Base-by-base conservation (phyloP, 495 filamentous ascomycete genomes). In the Penicillium fimorum region DNA sequence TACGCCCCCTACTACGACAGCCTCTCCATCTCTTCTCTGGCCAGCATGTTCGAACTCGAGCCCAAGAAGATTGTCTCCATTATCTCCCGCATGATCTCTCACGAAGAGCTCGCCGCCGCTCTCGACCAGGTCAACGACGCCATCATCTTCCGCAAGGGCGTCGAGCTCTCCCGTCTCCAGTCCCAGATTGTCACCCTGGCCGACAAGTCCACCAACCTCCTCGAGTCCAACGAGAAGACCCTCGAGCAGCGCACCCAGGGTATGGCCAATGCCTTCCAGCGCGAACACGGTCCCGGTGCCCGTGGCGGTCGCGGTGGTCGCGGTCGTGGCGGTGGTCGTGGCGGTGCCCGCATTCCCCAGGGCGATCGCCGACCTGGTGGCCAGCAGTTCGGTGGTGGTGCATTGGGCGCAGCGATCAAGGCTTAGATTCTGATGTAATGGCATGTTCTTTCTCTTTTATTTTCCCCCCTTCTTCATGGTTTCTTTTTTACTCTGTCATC, bases 1-100 rank as follows among this genome's bases (percentile, higher is more conserved):
- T 99, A 99, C 73, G 94, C 94, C 41, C 94, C 94, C 48, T 99
- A 93, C 82, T 99, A 99, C 78, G 94, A 97, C 74, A 99, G 94
- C 33, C 84, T 99, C 49, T 86, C 91, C 57, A 79, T 97, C 67
- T 76, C 78, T 57, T 91, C 91, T 2, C 81, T 99, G 51, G 87
- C 91, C 45, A 82, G 78, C 49, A 97, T 99, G 94, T 99, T 99
- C 75, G 93, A 97, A 69, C 87, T 99, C 8, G 4, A 79, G 89
- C 32, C 81, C 60, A 86, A 87, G 74, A 97, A 96, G 80, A 93
- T 96, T 32, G 78, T 87, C 11, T 91, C 94, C n/a, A 84, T 99
- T 56, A 86, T 99, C 68, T 93, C 89, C 82, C 96, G 95, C 77
- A 99, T 99, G 94, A 97, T 97, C 73, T 96, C 91, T 56, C 94